Base-by-base conservation (phyloP, 495 filamentous ascomycete genomes). In the Neurospora tetraspora region DNA sequence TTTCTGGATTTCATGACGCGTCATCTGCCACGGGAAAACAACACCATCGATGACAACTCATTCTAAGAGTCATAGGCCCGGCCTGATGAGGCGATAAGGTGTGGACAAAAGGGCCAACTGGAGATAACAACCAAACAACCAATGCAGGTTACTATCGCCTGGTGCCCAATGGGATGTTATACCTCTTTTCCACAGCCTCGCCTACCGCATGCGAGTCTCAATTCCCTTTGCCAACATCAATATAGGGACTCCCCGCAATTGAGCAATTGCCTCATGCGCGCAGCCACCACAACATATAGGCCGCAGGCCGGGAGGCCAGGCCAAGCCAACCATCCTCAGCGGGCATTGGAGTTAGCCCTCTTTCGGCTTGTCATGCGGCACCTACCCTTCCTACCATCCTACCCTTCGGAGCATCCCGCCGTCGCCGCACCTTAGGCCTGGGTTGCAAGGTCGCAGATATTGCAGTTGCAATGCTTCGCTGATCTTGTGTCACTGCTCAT, bases 201-300 rank as follows among this genome's bases (percentile, higher is more conserved):
- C 4, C 27, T 31, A 34, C 27, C 8, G 53, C 53, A 65, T 65
- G 53, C 27, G 53, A 65, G 53, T 65, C 53, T 65, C 53, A 34
- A 34, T 65, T 14, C 0, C 27, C 14, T 34, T 7, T 65, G 0
- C 53, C 53, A 65, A 34, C 59, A 40, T 12, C 69, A 45, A 45
- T 38, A 39, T 61, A 61, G 0, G 39, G 68, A 11, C 70, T 71
- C 69, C 69, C 72, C 76, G 75, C 75, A 78, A 71, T 75, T 78
- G 76, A 78, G 76, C 75, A 78, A 68, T 77, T 74, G 71, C 70
- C 59, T 65, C 68, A 47, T 70, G 70, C 69, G 72, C 72, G 72
- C 47, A 68, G 73, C 37, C 40, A 71, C 74, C 45, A 38, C 69
- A 70, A 39, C 69, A 40, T 65, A 31, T 4, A 8, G 53, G 53